Base-by-base conservation (phyloP, 2,329 filamentous ascomycete genomes). In the Neofusicoccum cordaticola region DNA sequence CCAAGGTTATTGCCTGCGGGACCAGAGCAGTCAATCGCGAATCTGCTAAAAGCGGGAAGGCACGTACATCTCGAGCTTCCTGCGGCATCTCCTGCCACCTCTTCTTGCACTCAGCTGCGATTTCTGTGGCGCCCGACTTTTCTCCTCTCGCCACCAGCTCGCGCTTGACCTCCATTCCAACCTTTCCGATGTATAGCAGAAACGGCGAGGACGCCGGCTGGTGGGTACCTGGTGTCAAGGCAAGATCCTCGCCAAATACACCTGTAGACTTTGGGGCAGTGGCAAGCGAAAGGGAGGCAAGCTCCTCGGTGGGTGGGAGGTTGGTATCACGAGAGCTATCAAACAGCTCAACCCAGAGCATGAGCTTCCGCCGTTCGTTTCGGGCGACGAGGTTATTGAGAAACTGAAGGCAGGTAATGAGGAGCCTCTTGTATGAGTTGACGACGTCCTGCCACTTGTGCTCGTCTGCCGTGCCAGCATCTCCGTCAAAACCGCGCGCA, bases 321-420 rank as follows among this genome's bases (percentile, higher is more conserved):
- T 75, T 74, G 47, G 75, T 75, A 57, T 80, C 78, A 6, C 78
- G 72, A 17, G 84, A 81, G 67, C 84, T 85, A 60, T 88, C 87
- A 69, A 89, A 89, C 1, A 89, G 78, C 72, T 87, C 84, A 42
- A 88, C 75, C 86, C 86, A 89, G 2, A 89, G 80, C 69, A 88
- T 85, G 69, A 88, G 80, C 70, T 89, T 89, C 44, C 86, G 79
- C 66, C 86, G 82, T 74, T 89, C 86, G 68, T 89, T 89, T 66
- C 86, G 83, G 71, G 86, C 86, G 52, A 88, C 85, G 56, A 88
- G 82, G 68, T 89, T 89, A 75, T 89, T 87, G 63, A 89, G 75
- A 68, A 88, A 88, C 71, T 89, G 87, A n/a, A 89, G 78, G 67
- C 85, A 86, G 2, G 86, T 88, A 63, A 88, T 88, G 69, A 89